Evolutionary conservation across 75 land plant genomes (phyloP).

Genomic region (Cunninghamia lanceolata): DNA sequence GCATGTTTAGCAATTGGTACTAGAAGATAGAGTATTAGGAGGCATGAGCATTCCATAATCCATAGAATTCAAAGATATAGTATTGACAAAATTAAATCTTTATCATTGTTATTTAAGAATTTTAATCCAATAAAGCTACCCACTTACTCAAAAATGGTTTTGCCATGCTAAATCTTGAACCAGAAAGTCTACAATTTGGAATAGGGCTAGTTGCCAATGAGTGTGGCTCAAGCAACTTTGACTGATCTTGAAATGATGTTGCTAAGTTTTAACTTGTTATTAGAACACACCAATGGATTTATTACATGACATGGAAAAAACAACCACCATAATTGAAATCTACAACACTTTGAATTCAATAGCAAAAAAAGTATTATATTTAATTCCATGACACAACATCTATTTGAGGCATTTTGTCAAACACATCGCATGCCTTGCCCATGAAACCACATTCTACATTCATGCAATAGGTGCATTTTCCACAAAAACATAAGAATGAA

Average conservation of each 20-base stretch:
- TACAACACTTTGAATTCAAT: neutral
- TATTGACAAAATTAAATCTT: slow-evolving; percentile 27
- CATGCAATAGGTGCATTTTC: no score
- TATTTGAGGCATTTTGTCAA: neutral
- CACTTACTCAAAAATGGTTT: slow-evolving; percentile 26
- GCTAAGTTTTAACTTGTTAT: slow-evolving; percentile 10
- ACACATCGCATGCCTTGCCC: no score
- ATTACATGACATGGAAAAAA: neutral
- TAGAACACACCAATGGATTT: neutral
- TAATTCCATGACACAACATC: neutral
- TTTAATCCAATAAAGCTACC: slow-evolving; percentile 41
- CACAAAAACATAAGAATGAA: no score
- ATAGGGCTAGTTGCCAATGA: slow-evolving; percentile 24
- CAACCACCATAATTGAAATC: slow-evolving; percentile 9
- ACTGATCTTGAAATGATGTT: slow-evolving; percentile 23
- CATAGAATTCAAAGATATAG: no score
- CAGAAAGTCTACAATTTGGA: slow-evolving; percentile 25
- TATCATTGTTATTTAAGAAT: slow-evolving; percentile 25
- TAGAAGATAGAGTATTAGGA: slow-evolving; percentile 31
- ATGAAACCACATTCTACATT: no score
- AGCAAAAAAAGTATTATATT: neutral
- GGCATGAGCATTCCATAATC: no score
- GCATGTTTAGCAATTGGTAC: no score
- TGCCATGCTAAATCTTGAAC: slow-evolving; percentile 31
- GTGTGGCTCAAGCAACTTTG: slow-evolving; percentile 28